These are phyloP conservation scores for Solanum chmielewskii DNA, from an alignment of 257 asterid species.

Conservation along the genomic window DNA sequence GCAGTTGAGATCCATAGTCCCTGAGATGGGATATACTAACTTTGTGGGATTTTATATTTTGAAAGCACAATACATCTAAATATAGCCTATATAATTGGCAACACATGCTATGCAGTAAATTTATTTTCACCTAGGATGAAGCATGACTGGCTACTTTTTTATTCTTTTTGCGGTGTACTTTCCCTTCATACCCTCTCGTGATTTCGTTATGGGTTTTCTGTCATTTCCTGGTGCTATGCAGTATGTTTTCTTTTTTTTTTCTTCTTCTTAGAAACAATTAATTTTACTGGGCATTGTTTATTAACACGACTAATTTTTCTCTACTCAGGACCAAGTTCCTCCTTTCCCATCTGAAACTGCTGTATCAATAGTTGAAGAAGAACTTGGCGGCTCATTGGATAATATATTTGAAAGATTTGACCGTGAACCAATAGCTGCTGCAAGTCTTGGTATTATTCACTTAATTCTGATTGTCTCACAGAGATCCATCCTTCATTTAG, in stretches of 20 bases:
- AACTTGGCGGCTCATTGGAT: conserved; percentile 51
- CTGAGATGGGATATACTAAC: background rate
- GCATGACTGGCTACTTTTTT: background rate
- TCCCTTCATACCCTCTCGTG: background rate
- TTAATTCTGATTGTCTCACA: background rate
- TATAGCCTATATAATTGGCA: background rate
- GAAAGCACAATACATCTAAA: background rate
- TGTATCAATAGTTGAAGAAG: conserved; percentile 71
- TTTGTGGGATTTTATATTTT: background rate
- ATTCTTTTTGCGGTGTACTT: background rate
- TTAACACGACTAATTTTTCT: background rate
- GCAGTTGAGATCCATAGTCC: background rate
- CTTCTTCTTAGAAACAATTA: background rate
- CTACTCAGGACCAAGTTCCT: conserved; percentile 72
- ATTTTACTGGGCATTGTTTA: background rate
- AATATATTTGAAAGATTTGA: conserved; percentile 64
- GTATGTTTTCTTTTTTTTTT: background rate
- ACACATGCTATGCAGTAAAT: background rate
- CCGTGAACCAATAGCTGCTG: conserved; percentile 89
- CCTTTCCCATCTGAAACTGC: conserved; percentile 89
- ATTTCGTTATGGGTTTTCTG: background rate
- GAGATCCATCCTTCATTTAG: background rate
- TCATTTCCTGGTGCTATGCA: background rate
- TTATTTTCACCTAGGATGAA: background rate
- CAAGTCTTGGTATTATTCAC: conserved; percentile 65